phyloP scores from a whole-genome alignment of 257 asterid genomes.

The Plantago elongata region DNA sequence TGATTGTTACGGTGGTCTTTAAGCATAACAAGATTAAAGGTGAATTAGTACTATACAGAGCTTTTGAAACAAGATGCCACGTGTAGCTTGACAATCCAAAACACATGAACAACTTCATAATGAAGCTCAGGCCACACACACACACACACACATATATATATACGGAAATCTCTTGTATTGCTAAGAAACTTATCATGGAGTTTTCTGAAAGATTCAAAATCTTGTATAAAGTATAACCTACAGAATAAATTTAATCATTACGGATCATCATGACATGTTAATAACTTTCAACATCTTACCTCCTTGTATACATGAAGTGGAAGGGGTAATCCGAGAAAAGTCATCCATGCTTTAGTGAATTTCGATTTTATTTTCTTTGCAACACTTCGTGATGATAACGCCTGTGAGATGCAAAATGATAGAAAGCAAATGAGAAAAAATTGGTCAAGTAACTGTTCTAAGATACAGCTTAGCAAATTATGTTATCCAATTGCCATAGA shows the following conservation, averaged over 20 bases:
- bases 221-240: not conserved
- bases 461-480: not conserved
- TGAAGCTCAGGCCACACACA: too few species aligned
- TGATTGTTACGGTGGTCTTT: too few species aligned
- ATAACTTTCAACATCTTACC: slow-evolving; percentile 36
- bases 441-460: slow-evolving; percentile 4
- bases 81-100: too few species aligned
- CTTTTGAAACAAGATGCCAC: too few species aligned
- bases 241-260: slow-evolving; percentile 5
- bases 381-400: slow-evolving; percentile 37
- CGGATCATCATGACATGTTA: not conserved
- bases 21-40: too few species aligned
- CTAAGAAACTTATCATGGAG: too few species aligned
- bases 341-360: slow-evolving; percentile 88
- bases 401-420: slow-evolving; percentile 39
- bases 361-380: slow-evolving; percentile 78
- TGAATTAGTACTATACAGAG: too few species aligned
- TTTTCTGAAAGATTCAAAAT: too few species aligned
- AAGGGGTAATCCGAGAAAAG: slow-evolving; percentile 76
- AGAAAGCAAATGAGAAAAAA: slow-evolving; percentile 11
- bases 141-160: too few species aligned
- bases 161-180: too few species aligned
- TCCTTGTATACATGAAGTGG: slow-evolving; percentile 90
- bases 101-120: too few species aligned
- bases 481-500: slow-evolving; percentile 7